Conservation (phyloP, 148 eudicot genomes). For the Fallopia convolvulus region DNA sequence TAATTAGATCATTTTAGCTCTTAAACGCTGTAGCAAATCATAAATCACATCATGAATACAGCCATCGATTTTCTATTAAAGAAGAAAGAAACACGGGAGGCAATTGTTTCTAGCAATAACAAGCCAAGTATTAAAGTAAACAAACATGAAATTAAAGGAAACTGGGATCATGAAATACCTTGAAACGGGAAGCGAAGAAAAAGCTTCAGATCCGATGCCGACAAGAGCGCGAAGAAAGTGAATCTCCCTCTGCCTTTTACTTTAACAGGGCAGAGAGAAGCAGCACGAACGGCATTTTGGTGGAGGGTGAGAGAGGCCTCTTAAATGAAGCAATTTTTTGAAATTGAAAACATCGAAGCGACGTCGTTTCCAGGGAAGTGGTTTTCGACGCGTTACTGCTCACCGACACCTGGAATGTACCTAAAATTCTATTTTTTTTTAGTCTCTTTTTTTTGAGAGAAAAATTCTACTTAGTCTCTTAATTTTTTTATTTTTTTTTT, state of each 20-base stretch:
- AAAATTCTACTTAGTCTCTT: too few relatives aligned
- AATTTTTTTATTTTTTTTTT: too few relatives aligned
- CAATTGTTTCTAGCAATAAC: not conserved
- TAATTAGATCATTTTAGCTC: not conserved
- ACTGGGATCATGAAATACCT: not conserved
- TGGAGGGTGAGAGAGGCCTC: not conserved
- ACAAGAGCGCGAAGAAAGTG: conserved; percentile 13
- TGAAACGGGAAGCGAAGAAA: not conserved
- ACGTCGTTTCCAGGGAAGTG: not conserved
- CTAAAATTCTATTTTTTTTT: too few relatives aligned
- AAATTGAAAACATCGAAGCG: not conserved
- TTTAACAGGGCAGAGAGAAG: conserved; percentile 6
- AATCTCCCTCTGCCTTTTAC: not conserved
- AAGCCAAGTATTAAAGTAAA: not conserved
- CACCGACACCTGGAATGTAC: conserved; percentile 10
- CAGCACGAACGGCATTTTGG: conserved; percentile 12
- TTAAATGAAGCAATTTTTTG: conserved; percentile 1
- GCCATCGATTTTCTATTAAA: not conserved
- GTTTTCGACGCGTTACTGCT: not conserved
- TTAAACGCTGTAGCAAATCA: not conserved
- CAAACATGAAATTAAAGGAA: not conserved
- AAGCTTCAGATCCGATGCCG: conserved; percentile 11
- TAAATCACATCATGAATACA: not conserved
- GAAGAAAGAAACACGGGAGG: not conserved
- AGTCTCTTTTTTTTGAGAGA: too few relatives aligned